A percentile compares a stretch with the other conserved stretches of the same genome.
Evolutionary conservation across 1,284 basidiomycete genomes (phyloP).

Genomic region (Marasmius tenuissimus): DNA sequence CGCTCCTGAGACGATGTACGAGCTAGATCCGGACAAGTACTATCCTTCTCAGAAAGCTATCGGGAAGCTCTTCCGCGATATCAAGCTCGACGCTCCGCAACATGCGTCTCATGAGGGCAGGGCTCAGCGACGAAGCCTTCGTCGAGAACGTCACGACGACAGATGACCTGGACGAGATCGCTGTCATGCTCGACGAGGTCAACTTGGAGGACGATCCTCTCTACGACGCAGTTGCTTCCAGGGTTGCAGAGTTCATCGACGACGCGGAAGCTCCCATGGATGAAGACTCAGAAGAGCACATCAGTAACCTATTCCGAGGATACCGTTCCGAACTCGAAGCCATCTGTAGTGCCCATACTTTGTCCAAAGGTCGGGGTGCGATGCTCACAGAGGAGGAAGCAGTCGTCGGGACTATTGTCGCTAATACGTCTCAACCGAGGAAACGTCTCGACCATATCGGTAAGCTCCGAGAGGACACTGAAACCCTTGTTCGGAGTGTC

Average conservation of each 20-base stretch:
- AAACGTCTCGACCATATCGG: conserved; percentile 52
- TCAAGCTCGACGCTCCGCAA: conserved; percentile 30
- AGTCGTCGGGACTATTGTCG: conserved; percentile 60
- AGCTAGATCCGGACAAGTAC: conserved; percentile 32
- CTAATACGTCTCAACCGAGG: conserved; percentile 57
- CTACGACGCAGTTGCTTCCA: not conserved
- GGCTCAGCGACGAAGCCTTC: not conserved
- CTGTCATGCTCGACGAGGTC: not conserved
- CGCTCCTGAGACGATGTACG: conserved; percentile 55
- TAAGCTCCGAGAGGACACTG: conserved; percentile 52
- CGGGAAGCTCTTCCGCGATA: conserved; percentile 55
- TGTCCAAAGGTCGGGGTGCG: conserved; percentile 40
- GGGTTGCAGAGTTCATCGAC: conserved; percentile 6
- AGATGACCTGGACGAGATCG: conserved; percentile 2
- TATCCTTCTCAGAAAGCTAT: conserved; percentile 55
- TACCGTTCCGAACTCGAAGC: conserved; percentile 48
- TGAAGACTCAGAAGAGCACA: conserved; percentile 10
- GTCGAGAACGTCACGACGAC: not conserved
- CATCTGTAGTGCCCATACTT: conserved; percentile 48
- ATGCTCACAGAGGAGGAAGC: conserved; percentile 62
- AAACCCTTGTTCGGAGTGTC: conserved; percentile 46
- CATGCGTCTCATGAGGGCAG: not conserved
- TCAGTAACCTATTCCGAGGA: conserved; percentile 36
- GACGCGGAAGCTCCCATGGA: not conserved
- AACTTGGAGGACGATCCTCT: not conserved